Base-by-base conservation (phyloP, 768 basidiomycete species). In the Psilocybe cubensis region DNA sequence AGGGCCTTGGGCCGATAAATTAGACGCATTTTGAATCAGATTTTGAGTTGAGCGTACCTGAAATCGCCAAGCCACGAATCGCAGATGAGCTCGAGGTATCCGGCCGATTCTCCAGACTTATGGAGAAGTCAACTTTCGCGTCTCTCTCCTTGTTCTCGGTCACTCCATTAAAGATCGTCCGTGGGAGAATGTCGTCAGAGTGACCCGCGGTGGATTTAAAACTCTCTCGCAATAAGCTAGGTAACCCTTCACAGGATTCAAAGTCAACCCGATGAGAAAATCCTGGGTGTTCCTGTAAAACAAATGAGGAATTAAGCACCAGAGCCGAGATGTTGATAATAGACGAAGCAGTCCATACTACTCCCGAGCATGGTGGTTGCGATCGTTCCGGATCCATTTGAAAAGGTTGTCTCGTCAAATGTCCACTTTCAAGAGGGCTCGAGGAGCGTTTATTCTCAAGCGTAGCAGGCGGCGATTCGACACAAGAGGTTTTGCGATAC, bases 111-210 rank as follows among this genome's bases (percentile, higher is more conserved):
- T 57, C 58, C 57, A 58, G 49, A 55, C 33, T 42, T 43, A 44
- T 38, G 55, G 41, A 46, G 50, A 51, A 24, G 23, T 42, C 23
- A 18, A n/a, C 11, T 20, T 23, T 52, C 25, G 42, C 17, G 47
- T 46, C 50, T 24, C 41, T 38, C 12, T 58, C 35, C 31, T 42
- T 25, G 44, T 57, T 48, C 33, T 42, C 53, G 18, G 41, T 54
- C 58, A 54, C 48, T 49, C 47, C 53, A 54, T 48, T 50, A 48
- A 55, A 52, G 47, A 41, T 54, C 51, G 50, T 31, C 49, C 61
- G 64, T 65, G 64, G 57, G 64, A 65, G 61, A 58, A 59, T 65
- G 64, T 61, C 61, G 61, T 63, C 59, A 65, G 62, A 59, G 52
- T 42, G 61, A 53, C 58, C 58, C 52, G 27, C 59, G 63, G 59